Evolutionary conservation across 2,329 filamentous ascomycete species (phyloP).

Genomic region (Metarhizium humberi): DNA sequence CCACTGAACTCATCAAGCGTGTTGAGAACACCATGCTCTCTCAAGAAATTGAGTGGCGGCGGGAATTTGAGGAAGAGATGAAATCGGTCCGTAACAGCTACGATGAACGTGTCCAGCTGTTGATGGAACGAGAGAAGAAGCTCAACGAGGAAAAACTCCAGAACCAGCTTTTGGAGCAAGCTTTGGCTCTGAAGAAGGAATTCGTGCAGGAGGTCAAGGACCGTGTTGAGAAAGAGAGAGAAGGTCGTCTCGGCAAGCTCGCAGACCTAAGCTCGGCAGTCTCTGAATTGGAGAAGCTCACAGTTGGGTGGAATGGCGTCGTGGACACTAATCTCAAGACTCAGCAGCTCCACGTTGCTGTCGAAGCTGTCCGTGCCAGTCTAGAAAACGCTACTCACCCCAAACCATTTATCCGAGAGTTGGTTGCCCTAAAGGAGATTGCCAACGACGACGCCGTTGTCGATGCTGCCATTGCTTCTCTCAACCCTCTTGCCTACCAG

Average conservation of each 20-base stretch:
- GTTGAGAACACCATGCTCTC: conserved; percentile 73
- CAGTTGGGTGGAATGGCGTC: conserved; percentile 80
- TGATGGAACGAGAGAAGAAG: conserved; percentile 70
- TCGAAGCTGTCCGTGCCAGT: conserved; percentile 82
- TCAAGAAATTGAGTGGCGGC: conserved; percentile 75
- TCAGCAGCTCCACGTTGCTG: conserved; percentile 90
- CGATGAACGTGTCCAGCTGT: conserved; percentile 67
- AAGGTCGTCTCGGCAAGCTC: conserved; percentile 78
- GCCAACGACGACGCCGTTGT: conserved; percentile 77
- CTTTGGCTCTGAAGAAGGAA: conserved; percentile 75
- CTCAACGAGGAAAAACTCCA: conserved; percentile 74
- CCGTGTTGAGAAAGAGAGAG: conserved; percentile 80
- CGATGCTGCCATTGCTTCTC: conserved; percentile 88
- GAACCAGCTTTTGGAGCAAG: conserved; percentile 85
- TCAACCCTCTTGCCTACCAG: conserved; percentile 91
- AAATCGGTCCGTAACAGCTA: conserved; percentile 69
- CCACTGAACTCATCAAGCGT: conserved; percentile 78
- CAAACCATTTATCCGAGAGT: conserved; percentile 80
- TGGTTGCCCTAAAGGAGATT: conserved; percentile 90
- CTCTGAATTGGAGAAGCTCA: conserved; percentile 76
- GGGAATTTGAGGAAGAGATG: conserved; percentile 81
- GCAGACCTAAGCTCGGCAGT: conserved; percentile 70
- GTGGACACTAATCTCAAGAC: conserved; percentile 86
- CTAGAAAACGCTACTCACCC: conserved; percentile 64
- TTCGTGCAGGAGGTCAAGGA: conserved; percentile 71